Evolutionary conservation across 225 moss, liverwort and hornwort genomes (phyloP).

Genomic region (Neckera pumila): DNA sequence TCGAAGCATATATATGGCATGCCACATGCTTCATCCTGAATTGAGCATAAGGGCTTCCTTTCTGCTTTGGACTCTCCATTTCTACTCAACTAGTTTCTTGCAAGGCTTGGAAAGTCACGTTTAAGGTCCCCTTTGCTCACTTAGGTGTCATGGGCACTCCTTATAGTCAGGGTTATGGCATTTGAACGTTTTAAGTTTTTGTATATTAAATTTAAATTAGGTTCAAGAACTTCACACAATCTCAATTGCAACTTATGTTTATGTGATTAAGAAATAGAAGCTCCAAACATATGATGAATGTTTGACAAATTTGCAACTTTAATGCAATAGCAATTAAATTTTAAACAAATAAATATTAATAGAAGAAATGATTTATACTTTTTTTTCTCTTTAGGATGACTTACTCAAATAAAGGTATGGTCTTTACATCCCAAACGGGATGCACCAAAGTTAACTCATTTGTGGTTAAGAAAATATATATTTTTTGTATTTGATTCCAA

Average conservation of each 20-base stretch:
- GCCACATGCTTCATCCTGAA: background rate
- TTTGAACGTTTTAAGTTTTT: background rate
- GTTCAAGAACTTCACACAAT: background rate
- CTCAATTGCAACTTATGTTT: background rate
- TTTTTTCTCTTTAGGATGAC: too few species aligned
- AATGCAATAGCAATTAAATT: too few species aligned
- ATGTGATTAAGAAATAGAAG: background rate
- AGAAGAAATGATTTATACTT: too few species aligned
- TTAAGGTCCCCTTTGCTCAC: accelerated
- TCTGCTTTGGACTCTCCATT: accelerated
- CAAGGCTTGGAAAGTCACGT: accelerated
- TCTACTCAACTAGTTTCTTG: background rate
- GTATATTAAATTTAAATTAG: background rate
- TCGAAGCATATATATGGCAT: accelerated
- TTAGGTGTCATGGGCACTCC: accelerated
- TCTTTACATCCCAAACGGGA: too few species aligned
- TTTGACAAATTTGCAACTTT: background rate
- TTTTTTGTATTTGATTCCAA: too few species aligned
- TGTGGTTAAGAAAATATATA: too few species aligned
- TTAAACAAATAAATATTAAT: too few species aligned
- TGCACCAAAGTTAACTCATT: too few species aligned
- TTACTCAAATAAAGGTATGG: too few species aligned
- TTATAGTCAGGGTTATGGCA: background rate
- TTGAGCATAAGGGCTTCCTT: accelerated
- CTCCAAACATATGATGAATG: background rate